Percentiles rank a stretch among this genome's conserved stretches.
Conservation (phyloP, 441 rosid genomes). For the Manihot esculenta region DNA sequence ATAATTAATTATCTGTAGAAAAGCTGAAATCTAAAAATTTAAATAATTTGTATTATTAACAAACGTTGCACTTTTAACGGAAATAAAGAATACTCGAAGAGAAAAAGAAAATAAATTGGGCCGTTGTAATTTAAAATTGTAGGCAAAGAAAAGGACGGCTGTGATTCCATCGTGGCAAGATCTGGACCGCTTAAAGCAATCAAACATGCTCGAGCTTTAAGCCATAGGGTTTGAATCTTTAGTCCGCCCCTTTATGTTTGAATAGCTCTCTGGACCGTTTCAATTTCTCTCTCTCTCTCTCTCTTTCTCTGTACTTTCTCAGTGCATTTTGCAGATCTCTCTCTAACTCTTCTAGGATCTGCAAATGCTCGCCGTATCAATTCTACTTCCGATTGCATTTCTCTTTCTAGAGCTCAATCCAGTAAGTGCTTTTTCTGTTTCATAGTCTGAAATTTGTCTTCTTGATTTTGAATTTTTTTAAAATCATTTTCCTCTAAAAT, state of each 20-base stretch:
- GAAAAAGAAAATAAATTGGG: slow-evolving; percentile 17
- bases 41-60: no score
- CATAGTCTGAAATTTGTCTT: not conserved
- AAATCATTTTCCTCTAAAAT: not conserved
- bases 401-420: slow-evolving; percentile 32
- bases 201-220: slow-evolving; percentile 35
- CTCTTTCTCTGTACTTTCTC: slow-evolving; percentile 14
- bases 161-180: slow-evolving; percentile 19
- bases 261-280: slow-evolving; percentile 56
- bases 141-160: slow-evolving; percentile 38
- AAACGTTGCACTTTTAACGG: no score
- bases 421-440: slow-evolving; percentile 33
- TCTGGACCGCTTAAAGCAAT: slow-evolving; percentile 24
- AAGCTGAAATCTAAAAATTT: no score
- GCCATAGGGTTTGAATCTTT: slow-evolving; percentile 51
- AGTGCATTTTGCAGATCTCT: slow-evolving; percentile 35
- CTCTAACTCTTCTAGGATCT: slow-evolving; percentile 30
- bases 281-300: slow-evolving; percentile 23
- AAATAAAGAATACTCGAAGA: not conserved
- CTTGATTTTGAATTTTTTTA: slow-evolving; percentile 11
- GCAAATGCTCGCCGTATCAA: slow-evolving; percentile 39
- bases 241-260: slow-evolving; percentile 67
- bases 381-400: slow-evolving; percentile 15
- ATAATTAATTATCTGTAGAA: no score
- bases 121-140: slow-evolving; percentile 44